phyloP scores from a whole-genome alignment of 2,329 filamentous ascomycete species.

The Fusarium buxicola region DNA sequence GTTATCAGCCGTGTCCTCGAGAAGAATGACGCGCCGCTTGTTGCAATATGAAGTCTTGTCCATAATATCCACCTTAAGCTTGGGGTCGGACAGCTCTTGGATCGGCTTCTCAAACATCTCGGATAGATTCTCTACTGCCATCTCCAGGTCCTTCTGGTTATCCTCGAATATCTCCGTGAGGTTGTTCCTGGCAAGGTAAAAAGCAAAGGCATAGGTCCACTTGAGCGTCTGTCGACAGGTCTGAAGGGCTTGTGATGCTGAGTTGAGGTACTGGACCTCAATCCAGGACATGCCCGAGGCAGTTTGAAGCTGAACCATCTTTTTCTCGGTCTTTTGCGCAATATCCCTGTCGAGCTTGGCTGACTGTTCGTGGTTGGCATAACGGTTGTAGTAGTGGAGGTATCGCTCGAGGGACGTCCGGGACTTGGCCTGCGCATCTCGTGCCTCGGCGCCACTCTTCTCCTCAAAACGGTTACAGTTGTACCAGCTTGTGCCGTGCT shows the following conservation, averaged over 20 bases:
- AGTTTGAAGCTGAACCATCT: slow-evolving; percentile 96
- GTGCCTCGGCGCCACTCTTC: slow-evolving; percentile 89
- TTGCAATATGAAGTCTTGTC: slow-evolving; percentile 99
- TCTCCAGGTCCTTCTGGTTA: slow-evolving; percentile 97
- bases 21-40: slow-evolving; percentile 86
- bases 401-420: slow-evolving; percentile 95
- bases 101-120: slow-evolving; percentile 99
- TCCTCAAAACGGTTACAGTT: slow-evolving; percentile 98
- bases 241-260: slow-evolving; percentile 92
- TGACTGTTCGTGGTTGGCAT: slow-evolving; percentile 98
- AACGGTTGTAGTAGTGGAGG: slow-evolving; percentile 98
- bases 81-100: slow-evolving; percentile 83
- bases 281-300: slow-evolving; percentile 99
- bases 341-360: slow-evolving; percentile 97
- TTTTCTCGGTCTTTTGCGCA: slow-evolving; percentile 96
- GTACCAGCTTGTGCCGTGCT: slow-evolving; percentile 99
- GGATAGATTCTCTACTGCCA: slow-evolving; percentile 96
- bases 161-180: slow-evolving; percentile 97
- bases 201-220: slow-evolving; percentile 99
- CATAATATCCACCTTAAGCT: slow-evolving; percentile 97
- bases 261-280: slow-evolving; percentile 96
- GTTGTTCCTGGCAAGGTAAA: slow-evolving; percentile 96
- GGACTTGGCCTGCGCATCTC: slow-evolving; percentile 91
- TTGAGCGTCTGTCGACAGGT: slow-evolving; percentile 98
- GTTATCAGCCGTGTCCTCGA: slow-evolving; percentile 94